phyloP scores from a whole-genome alignment of 129 eudicot species.

The Pseudognaphalium luteoalbum region DNA sequence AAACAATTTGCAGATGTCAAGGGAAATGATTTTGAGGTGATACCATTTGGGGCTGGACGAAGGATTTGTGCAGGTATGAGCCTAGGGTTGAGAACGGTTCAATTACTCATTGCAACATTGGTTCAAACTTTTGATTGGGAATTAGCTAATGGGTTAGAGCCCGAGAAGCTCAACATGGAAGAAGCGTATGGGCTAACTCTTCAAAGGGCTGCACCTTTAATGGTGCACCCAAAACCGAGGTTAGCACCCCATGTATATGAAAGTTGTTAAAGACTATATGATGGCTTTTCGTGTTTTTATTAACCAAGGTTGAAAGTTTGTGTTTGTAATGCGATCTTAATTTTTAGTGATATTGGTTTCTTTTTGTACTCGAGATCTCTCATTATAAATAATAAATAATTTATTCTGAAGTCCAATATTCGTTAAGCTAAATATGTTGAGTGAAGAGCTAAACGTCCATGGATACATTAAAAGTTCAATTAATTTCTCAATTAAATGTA shows the following conservation, averaged over 20 bases:
- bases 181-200: conserved; percentile 89
- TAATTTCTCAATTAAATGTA: no score
- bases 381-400: no score
- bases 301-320: neutral
- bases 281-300: neutral
- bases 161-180: conserved; percentile 64
- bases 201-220: conserved; percentile 69
- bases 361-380: no score
- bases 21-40: conserved; percentile 74
- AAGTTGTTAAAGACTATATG: conserved; percentile 7
- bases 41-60: conserved; percentile 88
- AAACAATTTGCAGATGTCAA: conserved; percentile 50
- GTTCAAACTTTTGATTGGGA: conserved; percentile 73
- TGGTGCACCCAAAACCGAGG: conserved; percentile 72
- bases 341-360: no score
- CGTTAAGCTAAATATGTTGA: no score
- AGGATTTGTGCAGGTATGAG: conserved; percentile 91
- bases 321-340: neutral
- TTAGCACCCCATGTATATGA: conserved; percentile 44
- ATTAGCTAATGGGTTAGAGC: conserved; percentile 43
- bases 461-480: no score
- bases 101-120: conserved; percentile 64
- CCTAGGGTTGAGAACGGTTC: conserved; percentile 81
- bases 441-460: no score
- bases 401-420: no score